A percentile compares a stretch with the other conserved stretches of the same genome.
These are phyloP conservation scores for Hortiboletus campestris DNA, from an alignment of 768 basidiomycete genomes.

Conservation along the genomic window DNA sequence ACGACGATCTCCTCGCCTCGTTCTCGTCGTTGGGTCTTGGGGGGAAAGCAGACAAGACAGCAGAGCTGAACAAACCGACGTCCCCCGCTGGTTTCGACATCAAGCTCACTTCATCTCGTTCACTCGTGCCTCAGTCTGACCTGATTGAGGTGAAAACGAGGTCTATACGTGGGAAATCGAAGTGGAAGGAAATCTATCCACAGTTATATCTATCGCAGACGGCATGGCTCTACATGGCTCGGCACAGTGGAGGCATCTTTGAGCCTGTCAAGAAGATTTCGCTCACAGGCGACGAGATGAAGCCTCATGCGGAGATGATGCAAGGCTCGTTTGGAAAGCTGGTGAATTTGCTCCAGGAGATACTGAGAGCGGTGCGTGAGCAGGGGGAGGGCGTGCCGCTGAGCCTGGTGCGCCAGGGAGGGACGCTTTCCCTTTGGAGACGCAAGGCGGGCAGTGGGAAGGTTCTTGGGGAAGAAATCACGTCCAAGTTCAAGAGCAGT, in stretches of 20 bases:
- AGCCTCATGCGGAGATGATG: conserved; percentile 18
- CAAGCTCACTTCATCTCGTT: conserved; percentile 18
- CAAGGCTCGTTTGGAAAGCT: conserved; percentile 24
- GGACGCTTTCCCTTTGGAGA: conserved; percentile 48
- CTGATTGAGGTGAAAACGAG: conserved; percentile 38
- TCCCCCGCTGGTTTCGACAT: conserved; percentile 15
- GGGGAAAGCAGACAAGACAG: not conserved
- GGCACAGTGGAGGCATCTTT: conserved; percentile 57
- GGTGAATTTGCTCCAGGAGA: conserved; percentile 30
- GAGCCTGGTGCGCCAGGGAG: conserved; percentile 50
- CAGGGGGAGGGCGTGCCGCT: conserved; percentile 53
- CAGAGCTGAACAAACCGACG: not conserved
- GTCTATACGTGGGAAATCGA: conserved; percentile 27
- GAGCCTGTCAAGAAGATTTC: conserved; percentile 44
- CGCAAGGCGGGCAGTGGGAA: conserved; percentile 35
- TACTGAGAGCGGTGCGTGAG: conserved; percentile 49
- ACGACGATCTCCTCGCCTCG: conserved; percentile 26
- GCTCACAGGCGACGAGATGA: conserved; percentile 33
- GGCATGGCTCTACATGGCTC: conserved; percentile 54
- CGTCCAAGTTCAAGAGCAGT: conserved; percentile 13
- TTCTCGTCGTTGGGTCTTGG: conserved; percentile 26
- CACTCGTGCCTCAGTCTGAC: conserved; percentile 35
- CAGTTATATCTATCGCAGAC: conserved; percentile 74
- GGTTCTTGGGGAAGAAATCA: conserved; percentile 20
- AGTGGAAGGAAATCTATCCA: conserved; percentile 63